These are phyloP conservation scores for Citrus cavaleriei DNA, from an alignment of 345 rosid genomes.

Conservation along the genomic window DNA sequence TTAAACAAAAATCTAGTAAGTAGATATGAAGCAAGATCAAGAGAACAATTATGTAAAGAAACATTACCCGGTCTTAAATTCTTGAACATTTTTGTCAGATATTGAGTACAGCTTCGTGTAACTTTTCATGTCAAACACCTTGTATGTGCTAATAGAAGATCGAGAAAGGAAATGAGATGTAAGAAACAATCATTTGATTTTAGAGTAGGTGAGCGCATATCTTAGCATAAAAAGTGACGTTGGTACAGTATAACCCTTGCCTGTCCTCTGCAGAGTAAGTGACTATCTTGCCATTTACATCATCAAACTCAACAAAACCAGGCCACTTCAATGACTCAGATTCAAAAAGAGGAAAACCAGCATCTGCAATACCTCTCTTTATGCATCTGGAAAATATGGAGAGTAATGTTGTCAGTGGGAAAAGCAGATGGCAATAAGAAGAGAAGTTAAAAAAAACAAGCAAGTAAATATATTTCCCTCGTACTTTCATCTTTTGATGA, in stretches of 20 bases:
- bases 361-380: constrained; percentile 59
- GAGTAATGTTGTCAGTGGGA: background rate
- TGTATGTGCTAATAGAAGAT: constrained; percentile 37
- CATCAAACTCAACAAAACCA: constrained; percentile 88
- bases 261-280: constrained; percentile 80
- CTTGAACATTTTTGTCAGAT: constrained; percentile 46
- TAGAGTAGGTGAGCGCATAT: background rate
- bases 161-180: background rate
- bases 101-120: constrained; percentile 47
- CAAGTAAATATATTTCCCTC: background rate
- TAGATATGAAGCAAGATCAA: background rate
- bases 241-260: constrained; percentile 18
- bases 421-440: background rate
- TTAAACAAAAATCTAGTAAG: background rate
- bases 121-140: constrained; percentile 54
- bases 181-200: background rate
- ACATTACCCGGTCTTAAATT: constrained; percentile 45
- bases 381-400: constrained; percentile 45
- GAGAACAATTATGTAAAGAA: background rate
- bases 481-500: background rate
- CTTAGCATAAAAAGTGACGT: background rate
- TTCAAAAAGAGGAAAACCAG: constrained; percentile 80
- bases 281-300: constrained; percentile 81
- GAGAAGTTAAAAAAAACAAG: too few species aligned
- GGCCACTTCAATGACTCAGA: constrained; percentile 89